Evolutionary conservation across 108 stramenopile species (phyloP).

Genomic region (Nitzschia inconspicua): DNA sequence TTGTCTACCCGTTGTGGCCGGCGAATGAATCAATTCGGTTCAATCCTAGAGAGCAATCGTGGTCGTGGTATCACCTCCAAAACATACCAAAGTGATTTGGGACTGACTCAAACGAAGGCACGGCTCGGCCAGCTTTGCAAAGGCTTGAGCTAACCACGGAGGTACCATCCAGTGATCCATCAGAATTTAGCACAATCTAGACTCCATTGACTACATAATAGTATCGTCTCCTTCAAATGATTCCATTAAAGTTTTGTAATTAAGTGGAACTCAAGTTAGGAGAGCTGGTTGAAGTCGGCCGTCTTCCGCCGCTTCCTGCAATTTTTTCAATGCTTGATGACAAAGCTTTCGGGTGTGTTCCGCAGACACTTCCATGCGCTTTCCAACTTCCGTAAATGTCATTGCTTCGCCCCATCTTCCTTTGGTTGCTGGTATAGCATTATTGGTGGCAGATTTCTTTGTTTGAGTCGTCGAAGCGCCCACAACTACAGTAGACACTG

Average conservation of each 20-base stretch:
- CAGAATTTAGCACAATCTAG: not conserved
- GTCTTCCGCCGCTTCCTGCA: slow-evolving; percentile 65
- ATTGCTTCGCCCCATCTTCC: slow-evolving; percentile 56
- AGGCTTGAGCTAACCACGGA: too few relatives aligned
- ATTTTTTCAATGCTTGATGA: slow-evolving; percentile 56
- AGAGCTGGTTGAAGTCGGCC: slow-evolving; percentile 58
- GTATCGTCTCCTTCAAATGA: too few relatives aligned
- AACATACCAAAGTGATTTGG: too few relatives aligned
- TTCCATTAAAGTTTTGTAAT: not conserved
- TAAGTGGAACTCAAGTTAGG: slow-evolving; percentile 14
- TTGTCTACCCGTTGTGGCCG: too few relatives aligned
- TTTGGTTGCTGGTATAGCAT: slow-evolving; percentile 2
- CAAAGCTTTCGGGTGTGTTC: slow-evolving; percentile 77
- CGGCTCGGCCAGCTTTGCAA: too few relatives aligned
- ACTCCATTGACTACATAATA: not conserved
- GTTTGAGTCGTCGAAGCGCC: not conserved
- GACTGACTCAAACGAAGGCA: too few relatives aligned
- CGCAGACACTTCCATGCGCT: slow-evolving; percentile 70
- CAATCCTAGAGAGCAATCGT: too few relatives aligned
- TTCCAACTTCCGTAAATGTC: slow-evolving; percentile 76
- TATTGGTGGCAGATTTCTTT: not conserved
- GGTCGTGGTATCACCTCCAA: too few relatives aligned
- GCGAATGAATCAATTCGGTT: too few relatives aligned
- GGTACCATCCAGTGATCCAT: not conserved
- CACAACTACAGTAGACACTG: not conserved